Base-by-base conservation (phyloP, 805 yeast genomes). In the Jamesozyma hellenica region DNA sequence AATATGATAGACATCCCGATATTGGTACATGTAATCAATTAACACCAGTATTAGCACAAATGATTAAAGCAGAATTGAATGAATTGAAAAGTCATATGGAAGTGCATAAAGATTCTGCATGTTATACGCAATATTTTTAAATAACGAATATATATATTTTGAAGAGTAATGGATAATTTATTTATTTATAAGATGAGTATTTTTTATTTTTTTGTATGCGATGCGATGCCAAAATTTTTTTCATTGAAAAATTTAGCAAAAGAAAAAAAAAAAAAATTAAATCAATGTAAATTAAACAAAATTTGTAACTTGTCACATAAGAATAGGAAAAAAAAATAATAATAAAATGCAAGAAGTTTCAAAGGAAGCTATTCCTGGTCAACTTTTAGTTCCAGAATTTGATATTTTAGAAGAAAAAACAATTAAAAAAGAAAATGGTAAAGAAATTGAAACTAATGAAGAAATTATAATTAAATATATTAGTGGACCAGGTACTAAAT, bases 1-100 rank as follows among this genome's bases (percentile, higher is more conserved):
- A 83, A 48, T 90, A 90, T 60, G 96, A 90, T 60, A 76, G 98
- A 52, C 86, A 79, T 47, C 96, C 96, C 0, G 96, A 87, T 46
- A 68, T 79, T 23, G 94, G 95, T 3, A 87, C 96, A 2, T 90
- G 96, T 63, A 86, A 88, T 60, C 86, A 81, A 55, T 68, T 87
- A 58, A 87, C 95, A 1, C 95, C 96, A 5, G 68, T 72, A 42
- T 63, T 87, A 55, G 96, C 96, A 0, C 87, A 84, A 58, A 76
- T 75, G 60, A 86, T 90, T 51, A 82, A 79, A 61, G 82, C 80
- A 29, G 97, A 90, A 60, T 66, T 90, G 56, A 88, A 92, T 60
- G 72, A 68, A 39, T 63, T 87, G 55, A 88, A 86, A 64, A 65
- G 77, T 17, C 75, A 73, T 44, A 90, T 90, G 98, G 79, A 71